Evolutionary conservation across 2,329 filamentous ascomycete genomes (phyloP).

Genomic region (Hypoxylon sp.): DNA sequence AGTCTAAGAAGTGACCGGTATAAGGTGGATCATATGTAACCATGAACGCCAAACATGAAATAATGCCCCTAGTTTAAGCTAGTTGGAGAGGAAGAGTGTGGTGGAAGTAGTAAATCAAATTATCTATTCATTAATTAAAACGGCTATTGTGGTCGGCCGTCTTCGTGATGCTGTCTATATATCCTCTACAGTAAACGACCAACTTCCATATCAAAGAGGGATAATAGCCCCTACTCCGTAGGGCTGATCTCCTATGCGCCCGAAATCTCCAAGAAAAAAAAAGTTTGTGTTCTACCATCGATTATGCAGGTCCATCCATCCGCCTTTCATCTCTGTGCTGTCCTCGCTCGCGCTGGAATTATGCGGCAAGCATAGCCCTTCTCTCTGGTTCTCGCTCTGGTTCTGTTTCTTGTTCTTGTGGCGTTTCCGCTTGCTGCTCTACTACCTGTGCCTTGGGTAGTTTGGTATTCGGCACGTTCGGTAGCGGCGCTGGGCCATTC

Average conservation of each 20-base stretch:
- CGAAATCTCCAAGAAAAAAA: slow-evolving; percentile 6
- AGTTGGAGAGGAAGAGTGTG: not conserved
- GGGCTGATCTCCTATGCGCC: not conserved
- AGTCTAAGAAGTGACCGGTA: not conserved
- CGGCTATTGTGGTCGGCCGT: slow-evolving; percentile 5
- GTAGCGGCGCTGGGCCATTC: slow-evolving; percentile 53
- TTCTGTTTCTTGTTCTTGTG: slow-evolving; percentile 33
- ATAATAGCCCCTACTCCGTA: not conserved
- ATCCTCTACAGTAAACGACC: slow-evolving; percentile 1
- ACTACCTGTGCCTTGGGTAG: slow-evolving; percentile 52
- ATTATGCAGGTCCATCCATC: not conserved
- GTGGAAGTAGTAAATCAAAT: not conserved
- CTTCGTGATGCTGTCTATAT: slow-evolving; percentile 16
- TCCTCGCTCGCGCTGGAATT: slow-evolving; percentile 5
- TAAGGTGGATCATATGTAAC: not conserved
- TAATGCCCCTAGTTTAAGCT: not conserved
- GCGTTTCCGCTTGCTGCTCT: slow-evolving; percentile 15
- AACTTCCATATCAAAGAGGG: slow-evolving; percentile 9
- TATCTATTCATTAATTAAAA: slow-evolving; percentile 21
- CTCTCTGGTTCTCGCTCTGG: slow-evolving; percentile 53
- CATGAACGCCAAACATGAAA: not conserved
- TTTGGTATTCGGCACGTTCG: slow-evolving; percentile 54
- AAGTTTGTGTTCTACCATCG: not conserved
- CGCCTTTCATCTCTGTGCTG: not conserved
- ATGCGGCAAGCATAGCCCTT: slow-evolving; percentile 60